Evolutionary conservation across 2,329 filamentous ascomycete genomes (phyloP).

Genomic region (Fusarium tricinctum): DNA sequence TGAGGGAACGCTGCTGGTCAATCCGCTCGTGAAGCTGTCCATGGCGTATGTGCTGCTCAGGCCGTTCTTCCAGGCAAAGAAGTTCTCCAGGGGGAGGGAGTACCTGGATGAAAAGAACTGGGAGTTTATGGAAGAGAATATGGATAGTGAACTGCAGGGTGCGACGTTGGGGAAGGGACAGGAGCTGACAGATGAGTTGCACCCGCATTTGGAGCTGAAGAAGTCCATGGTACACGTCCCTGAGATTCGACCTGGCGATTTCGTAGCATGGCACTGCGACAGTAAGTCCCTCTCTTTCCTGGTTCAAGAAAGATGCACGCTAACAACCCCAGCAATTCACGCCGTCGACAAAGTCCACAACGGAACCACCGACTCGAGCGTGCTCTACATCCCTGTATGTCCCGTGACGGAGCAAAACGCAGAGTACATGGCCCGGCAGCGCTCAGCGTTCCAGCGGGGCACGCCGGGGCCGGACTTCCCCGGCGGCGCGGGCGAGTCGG

Average conservation of each 20-base stretch:
- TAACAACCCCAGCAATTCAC: constrained; percentile 70
- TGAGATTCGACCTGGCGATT: constrained; percentile 78
- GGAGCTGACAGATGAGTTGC: constrained; percentile 75
- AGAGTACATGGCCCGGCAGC: constrained; percentile 77
- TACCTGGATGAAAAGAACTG: constrained; percentile 71
- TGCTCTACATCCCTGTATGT: constrained; percentile 90
- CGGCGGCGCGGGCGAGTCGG: constrained; percentile 76
- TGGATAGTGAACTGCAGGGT: constrained; percentile 76
- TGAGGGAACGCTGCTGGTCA: constrained; percentile 86
- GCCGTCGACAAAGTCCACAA: constrained; percentile 84
- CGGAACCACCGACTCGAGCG: constrained; percentile 81
- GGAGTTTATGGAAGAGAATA: constrained; percentile 64
- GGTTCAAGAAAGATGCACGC: not conserved
- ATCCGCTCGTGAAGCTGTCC: constrained; percentile 80
- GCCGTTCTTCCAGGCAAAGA: constrained; percentile 79
- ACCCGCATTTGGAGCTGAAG: constrained; percentile 78
- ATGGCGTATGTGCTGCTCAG: constrained; percentile 86
- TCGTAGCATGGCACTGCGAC: constrained; percentile 88
- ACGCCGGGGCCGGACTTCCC: constrained; percentile 79
- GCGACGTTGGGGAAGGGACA: constrained; percentile 77
- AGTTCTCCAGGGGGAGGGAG: constrained; percentile 37
- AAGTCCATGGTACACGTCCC: constrained; percentile 79
- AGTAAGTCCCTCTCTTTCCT: constrained; percentile 55
- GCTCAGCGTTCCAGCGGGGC: constrained; percentile 77
- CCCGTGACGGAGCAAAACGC: constrained; percentile 83